These are phyloP conservation scores for Paradendryphiella salina DNA, from an alignment of 2,329 filamentous ascomycete genomes.

Conservation along the genomic window DNA sequence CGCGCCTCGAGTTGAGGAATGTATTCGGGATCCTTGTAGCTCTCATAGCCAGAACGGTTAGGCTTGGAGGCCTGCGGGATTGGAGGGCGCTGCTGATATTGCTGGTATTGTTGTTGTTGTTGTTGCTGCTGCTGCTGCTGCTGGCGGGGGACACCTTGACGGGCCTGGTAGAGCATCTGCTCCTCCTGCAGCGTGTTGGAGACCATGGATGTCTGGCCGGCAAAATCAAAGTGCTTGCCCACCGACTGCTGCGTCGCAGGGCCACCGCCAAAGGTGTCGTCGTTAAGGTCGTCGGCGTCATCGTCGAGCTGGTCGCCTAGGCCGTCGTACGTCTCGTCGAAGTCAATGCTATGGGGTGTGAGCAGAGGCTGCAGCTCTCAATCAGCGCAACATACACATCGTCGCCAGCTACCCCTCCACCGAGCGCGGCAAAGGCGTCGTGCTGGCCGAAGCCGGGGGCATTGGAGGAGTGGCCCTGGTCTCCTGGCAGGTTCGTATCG, in stretches of 20 bases:
- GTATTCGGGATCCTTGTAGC: constrained; percentile 80
- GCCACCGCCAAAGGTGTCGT: constrained; percentile 78
- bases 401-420: constrained; percentile 61
- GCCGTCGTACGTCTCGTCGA: constrained; percentile 97
- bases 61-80: constrained; percentile 59
- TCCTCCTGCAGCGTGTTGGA: constrained; percentile 87
- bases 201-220: constrained; percentile 86
- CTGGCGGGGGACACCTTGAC: constrained; percentile 60
- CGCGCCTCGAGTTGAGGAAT: constrained; percentile 91
- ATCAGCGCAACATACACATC: constrained; percentile 56
- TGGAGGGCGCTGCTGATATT: constrained; percentile 45
- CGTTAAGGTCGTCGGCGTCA: constrained; percentile 90
- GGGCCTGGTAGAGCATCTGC: constrained; percentile 78
- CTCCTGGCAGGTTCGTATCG: constrained; percentile 68
- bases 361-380: constrained; percentile 45
- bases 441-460: constrained; percentile 83
- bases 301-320: constrained; percentile 89
- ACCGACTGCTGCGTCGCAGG: constrained; percentile 59
- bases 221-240: constrained; percentile 97
- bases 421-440: constrained; percentile 86
- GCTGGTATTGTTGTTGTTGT: constrained; percentile 7
- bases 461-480: constrained; percentile 65
- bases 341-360: constrained; percentile 70
- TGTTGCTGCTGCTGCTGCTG: constrained; percentile 33
- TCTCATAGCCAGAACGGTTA: constrained; percentile 83